Base-by-base conservation (phyloP, 2,329 filamentous ascomycete species). In the Aureobasidium lini region DNA sequence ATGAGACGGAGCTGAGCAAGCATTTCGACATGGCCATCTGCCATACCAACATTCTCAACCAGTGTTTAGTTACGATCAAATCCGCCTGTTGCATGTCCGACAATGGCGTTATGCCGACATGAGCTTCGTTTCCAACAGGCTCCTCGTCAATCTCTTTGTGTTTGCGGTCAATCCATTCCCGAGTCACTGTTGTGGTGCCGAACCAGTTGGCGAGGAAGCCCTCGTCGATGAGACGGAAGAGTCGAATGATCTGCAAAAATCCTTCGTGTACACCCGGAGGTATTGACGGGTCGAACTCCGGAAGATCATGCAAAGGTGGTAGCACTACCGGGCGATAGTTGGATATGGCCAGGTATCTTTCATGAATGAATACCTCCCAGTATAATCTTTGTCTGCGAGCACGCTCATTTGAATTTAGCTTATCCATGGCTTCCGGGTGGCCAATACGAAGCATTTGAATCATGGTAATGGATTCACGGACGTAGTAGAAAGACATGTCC, bases 291-390 rank as follows among this genome's bases (percentile, higher is more conserved):
- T 77, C 76, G 56, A 72, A 69, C 47, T 76, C 73, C 0, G 76
- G 76, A 6, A 75, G 66, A 2, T 65, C 66, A 11, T 68, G 67
- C 16, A 77, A 68, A 11, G 74, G 72, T 6, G 69, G 70, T n/a
- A 78, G 65, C 9, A 73, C 72, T 4, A 73, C 70, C n/a, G 69
- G 71, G 5, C 76, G 76, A 44, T 79, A 79, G 40, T 80, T 76
- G 4, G 79, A 70, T 29, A 83, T 77, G 36, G 77, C 77, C n/a
- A 80, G 65, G 65, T 83, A 83, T 15, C 81, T 76, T 65, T 83
- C 81, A 61, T 83, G 80, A 34, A 83, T 79, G 63, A 79, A 83
- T 11, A 75, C 76, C 62, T 81, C 76, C 80, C 81, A 83, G 66
- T 83, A 82, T 1, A 81, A 67, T 3, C 81, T 72, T 62, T 81